Evolutionary conservation across 2,329 filamentous ascomycete genomes (phyloP).

Genomic region (Cyphellophora europaea): DNA sequence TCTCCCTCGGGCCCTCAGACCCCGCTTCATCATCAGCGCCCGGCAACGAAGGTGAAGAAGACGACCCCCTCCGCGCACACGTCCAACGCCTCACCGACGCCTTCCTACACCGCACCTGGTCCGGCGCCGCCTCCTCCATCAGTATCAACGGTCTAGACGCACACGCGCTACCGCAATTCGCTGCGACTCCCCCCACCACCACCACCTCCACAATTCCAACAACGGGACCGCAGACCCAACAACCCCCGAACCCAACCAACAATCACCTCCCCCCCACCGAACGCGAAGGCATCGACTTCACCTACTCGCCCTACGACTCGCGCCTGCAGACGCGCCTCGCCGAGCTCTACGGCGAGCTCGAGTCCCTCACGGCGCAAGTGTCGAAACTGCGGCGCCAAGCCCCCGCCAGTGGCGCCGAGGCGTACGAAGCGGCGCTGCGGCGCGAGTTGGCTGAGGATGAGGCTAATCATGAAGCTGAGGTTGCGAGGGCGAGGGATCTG

Average conservation of each 20-base stretch:
- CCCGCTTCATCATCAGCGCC: background rate
- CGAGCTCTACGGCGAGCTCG: conserved; percentile 36
- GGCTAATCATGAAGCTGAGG: conserved; percentile 29
- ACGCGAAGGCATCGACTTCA: conserved; percentile 32
- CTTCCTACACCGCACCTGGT: conserved; percentile 37
- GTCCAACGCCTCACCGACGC: conserved; percentile 19
- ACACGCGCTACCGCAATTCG: conserved; percentile 6
- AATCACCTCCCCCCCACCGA: conserved; percentile 25
- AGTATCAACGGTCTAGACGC: conserved; percentile 39
- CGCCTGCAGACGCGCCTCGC: conserved; percentile 33
- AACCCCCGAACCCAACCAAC: conserved; percentile 12
- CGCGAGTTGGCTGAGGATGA: conserved; percentile 29
- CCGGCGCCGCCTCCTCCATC: conserved; percentile 33
- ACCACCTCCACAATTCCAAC: conserved; percentile 10
- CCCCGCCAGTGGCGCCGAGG: conserved; percentile 30
- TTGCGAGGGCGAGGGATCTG: conserved; percentile 3
- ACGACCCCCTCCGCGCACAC: conserved; percentile 15
- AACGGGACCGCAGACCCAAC: conserved; percentile 1
- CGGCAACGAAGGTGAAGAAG: conserved; percentile 5
- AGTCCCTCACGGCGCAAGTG: conserved; percentile 37
- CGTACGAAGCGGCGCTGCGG: conserved; percentile 27
- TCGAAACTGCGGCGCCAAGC: conserved; percentile 36
- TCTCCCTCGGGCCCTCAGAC: conserved; percentile 29
- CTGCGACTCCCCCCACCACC: conserved; percentile 8
- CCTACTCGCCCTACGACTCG: conserved; percentile 35